Evolutionary conservation across 768 basidiomycete species (phyloP).

Genomic region (Cyclocybe cylindracea): DNA sequence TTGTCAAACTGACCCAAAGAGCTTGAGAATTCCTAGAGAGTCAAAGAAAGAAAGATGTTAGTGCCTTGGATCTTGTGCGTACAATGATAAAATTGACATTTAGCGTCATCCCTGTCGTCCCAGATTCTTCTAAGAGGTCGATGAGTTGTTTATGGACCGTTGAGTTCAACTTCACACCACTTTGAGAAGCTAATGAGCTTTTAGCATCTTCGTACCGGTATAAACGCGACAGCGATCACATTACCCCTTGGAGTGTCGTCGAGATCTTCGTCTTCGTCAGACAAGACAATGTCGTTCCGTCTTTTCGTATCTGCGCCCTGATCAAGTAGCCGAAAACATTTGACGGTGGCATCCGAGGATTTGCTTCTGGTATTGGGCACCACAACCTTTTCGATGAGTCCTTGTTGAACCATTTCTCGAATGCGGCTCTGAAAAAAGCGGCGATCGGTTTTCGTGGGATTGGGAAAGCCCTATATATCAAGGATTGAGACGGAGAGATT

Average conservation of each 20-base stretch:
- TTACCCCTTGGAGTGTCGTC: slow-evolving; percentile 36
- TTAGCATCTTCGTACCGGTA: not conserved
- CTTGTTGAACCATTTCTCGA: slow-evolving; percentile 70
- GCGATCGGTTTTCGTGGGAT: slow-evolving; percentile 77
- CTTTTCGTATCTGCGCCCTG: slow-evolving; percentile 36
- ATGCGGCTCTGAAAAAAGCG: slow-evolving; percentile 79
- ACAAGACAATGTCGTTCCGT: slow-evolving; percentile 36
- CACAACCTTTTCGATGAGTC: slow-evolving; percentile 72
- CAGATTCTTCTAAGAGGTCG: slow-evolving; percentile 70
- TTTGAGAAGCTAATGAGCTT: slow-evolving; percentile 17
- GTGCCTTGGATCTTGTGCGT: not conserved
- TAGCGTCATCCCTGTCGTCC: slow-evolving; percentile 68
- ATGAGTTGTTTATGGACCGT: slow-evolving; percentile 81
- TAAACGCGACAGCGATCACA: not conserved
- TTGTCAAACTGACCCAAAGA: slow-evolving; percentile 73
- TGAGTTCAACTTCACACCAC: slow-evolving; percentile 54
- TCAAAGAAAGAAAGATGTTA: not conserved
- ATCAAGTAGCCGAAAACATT: slow-evolving; percentile 66
- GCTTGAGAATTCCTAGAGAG: slow-evolving; percentile 57
- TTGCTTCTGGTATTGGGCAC: slow-evolving; percentile 61
- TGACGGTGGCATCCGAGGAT: slow-evolving; percentile 46
- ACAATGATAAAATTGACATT: slow-evolving; percentile 44
- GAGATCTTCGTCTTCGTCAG: slow-evolving; percentile 44
- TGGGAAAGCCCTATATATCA: slow-evolving; percentile 64
- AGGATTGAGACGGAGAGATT: slow-evolving; percentile 1